Conservation (phyloP, 768 basidiomycete genomes). For the Udeniomyces megalosporus region DNA sequence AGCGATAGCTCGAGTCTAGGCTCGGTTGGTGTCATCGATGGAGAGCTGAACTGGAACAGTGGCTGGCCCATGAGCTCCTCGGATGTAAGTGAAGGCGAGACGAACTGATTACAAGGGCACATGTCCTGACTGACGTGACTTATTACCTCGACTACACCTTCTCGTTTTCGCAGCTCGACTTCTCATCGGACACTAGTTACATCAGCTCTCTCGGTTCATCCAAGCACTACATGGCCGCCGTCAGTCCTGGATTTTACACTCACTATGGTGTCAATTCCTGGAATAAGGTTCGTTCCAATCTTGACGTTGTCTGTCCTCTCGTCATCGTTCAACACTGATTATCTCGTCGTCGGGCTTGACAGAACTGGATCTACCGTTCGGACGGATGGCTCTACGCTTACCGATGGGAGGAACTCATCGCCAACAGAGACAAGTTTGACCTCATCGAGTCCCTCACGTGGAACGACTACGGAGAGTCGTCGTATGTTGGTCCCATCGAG, state of each 20-base stretch:
- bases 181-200: slow-evolving; percentile 20
- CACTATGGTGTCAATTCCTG: slow-evolving; percentile 22
- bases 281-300: too few species aligned
- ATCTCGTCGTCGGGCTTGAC: slow-evolving; percentile 21
- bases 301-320: too few species aligned
- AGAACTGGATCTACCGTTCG: slow-evolving; percentile 46
- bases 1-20: slow-evolving; percentile 19
- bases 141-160: too few species aligned
- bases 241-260: slow-evolving; percentile 31
- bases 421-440: slow-evolving; percentile 42
- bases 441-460: slow-evolving; percentile 35
- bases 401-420: slow-evolving; percentile 52
- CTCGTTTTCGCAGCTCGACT: slow-evolving; percentile 30
- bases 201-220: slow-evolving; percentile 21
- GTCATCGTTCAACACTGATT: slow-evolving; percentile 31
- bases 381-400: slow-evolving; percentile 51
- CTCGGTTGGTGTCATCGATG: slow-evolving; percentile 21
- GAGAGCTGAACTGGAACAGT: slow-evolving; percentile 45
- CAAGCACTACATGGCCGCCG: slow-evolving; percentile 29
- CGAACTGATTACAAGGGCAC: too few species aligned
- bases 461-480: slow-evolving; percentile 39
- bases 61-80: slow-evolving; percentile 48
- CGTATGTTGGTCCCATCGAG: slow-evolving; percentile 23
- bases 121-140: background rate
- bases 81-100: slow-evolving; percentile 10